Percentiles rank a stretch among this genome's conserved stretches.
These are phyloP conservation scores for Stachybotrys chartarum DNA, from an alignment of 2,329 filamentous ascomycete genomes.

Conservation along the genomic window DNA sequence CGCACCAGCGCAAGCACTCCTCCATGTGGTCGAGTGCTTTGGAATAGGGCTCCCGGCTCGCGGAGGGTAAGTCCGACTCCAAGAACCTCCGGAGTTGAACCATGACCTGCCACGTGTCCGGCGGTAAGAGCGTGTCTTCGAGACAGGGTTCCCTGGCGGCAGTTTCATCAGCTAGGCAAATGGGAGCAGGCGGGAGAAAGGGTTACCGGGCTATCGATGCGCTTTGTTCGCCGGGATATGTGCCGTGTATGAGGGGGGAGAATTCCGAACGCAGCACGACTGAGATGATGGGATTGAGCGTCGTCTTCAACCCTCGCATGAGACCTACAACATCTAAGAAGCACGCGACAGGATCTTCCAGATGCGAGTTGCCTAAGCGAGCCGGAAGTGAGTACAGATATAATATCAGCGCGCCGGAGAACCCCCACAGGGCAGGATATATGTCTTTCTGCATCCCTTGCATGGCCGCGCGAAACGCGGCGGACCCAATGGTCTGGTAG, in stretches of 20 bases:
- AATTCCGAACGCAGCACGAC: constrained; percentile 14
- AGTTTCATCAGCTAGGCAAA: neutral
- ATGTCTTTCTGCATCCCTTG: constrained; percentile 5
- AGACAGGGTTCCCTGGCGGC: constrained; percentile 8
- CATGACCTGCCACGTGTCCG: constrained; percentile 13
- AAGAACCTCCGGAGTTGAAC: constrained; percentile 12
- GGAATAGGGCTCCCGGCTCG: constrained; percentile 10
- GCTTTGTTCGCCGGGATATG: constrained; percentile 8
- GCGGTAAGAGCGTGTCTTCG: constrained; percentile 10
- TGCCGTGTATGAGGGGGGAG: constrained; percentile 13
- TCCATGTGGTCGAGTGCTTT: constrained; percentile 11
- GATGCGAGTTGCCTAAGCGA: constrained; percentile 7
- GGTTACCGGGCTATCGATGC: constrained; percentile 1
- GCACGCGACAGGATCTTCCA: constrained; percentile 13
- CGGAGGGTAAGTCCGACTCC: constrained; percentile 11
- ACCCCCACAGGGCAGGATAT: neutral
- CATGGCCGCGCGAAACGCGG: constrained; percentile 17
- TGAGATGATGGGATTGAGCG: constrained; percentile 8
- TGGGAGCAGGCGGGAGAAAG: neutral
- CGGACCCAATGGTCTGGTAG: constrained; percentile 20
- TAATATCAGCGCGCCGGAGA: neutral
- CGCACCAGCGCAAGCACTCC: constrained; percentile 9
- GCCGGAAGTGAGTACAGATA: constrained; percentile 6
- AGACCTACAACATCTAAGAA: constrained; percentile 12
- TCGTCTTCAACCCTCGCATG: constrained; percentile 13